Evolutionary conservation across 495 filamentous ascomycete species (phyloP).

Genomic region (Penicillium mononematosum): DNA sequence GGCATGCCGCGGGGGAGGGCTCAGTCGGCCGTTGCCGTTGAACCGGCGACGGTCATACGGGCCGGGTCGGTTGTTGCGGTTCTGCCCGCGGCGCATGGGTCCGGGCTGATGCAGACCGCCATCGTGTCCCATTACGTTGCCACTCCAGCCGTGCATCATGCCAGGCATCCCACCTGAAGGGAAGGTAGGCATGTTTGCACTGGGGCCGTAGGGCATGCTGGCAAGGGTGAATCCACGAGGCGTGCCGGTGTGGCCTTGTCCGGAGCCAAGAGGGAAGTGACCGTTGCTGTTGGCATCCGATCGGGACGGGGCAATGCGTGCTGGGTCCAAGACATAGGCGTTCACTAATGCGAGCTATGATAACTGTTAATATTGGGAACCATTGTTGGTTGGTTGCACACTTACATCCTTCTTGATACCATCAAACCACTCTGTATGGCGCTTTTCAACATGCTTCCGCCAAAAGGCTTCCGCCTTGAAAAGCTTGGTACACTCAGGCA

Average conservation of each 20-base stretch:
- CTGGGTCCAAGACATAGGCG: conserved; percentile 86
- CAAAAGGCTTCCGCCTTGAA: conserved; percentile 98
- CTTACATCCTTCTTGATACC: conserved; percentile 78
- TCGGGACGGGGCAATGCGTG: conserved; percentile 85
- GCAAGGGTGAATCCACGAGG: conserved; percentile 88
- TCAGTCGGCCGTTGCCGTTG: conserved; percentile 37
- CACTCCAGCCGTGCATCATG: conserved; percentile 53
- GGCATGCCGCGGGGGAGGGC: conserved; percentile 42
- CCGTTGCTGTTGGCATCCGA: conserved; percentile 98
- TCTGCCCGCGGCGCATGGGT: conserved; percentile 58
- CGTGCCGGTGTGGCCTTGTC: conserved; percentile 74
- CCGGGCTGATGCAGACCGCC: conserved; percentile 54
- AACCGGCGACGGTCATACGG: conserved; percentile 60
- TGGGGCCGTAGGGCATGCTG: conserved; percentile 51
- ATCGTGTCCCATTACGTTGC: conserved; percentile 36
- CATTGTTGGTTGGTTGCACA: conserved; percentile 4
- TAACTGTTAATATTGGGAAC: conserved; percentile 18
- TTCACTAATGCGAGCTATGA: conserved; percentile 81
- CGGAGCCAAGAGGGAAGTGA: conserved; percentile 79
- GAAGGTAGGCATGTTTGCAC: conserved; percentile 19
- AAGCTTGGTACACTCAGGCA: conserved; percentile 90
- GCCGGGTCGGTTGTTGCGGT: conserved; percentile 49
- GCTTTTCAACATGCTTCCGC: conserved; percentile 97
- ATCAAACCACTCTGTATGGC: conserved; percentile 85
- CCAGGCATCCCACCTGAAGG: conserved; percentile 42